Conservation (phyloP, 257 asterid genomes). For the Fraxinus excelsior region DNA sequence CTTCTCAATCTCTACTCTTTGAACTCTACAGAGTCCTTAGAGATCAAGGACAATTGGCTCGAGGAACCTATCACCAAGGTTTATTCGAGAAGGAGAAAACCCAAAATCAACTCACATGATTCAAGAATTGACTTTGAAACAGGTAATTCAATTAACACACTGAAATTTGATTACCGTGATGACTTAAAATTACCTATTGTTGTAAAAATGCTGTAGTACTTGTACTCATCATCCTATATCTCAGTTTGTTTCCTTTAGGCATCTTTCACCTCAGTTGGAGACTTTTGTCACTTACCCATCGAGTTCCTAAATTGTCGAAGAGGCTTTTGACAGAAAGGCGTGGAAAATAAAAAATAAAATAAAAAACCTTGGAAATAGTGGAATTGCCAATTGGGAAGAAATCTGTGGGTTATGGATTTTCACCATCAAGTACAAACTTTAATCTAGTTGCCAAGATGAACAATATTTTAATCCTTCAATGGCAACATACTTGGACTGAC, state of each 20-base stretch:
- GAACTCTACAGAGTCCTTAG: not conserved
- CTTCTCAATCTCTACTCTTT: not conserved
- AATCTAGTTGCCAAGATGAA: no score
- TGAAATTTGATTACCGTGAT: not conserved
- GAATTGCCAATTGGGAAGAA: no score
- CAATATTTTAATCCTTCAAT: no score
- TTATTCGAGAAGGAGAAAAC: slow-evolving; percentile 1
- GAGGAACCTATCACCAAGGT: not conserved
- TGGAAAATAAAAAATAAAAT: no score
- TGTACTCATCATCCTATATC: not conserved
- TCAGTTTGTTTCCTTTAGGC: not conserved
- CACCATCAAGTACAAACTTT: no score
- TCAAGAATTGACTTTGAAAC: not conserved
- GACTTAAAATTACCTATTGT: not conserved
- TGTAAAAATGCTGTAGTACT: not conserved
- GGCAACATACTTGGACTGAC: no score
- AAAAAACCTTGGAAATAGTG: no score
- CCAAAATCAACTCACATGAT: not conserved
- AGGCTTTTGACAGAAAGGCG: not conserved
- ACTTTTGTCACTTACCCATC: not conserved
- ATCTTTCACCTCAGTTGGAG: not conserved
- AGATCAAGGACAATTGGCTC: not conserved
- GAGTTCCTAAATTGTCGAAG: not conserved
- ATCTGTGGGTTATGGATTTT: no score
- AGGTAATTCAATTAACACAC: not conserved